Base-by-base conservation (phyloP, 345 rosid genomes). In the Camelina neglecta region DNA sequence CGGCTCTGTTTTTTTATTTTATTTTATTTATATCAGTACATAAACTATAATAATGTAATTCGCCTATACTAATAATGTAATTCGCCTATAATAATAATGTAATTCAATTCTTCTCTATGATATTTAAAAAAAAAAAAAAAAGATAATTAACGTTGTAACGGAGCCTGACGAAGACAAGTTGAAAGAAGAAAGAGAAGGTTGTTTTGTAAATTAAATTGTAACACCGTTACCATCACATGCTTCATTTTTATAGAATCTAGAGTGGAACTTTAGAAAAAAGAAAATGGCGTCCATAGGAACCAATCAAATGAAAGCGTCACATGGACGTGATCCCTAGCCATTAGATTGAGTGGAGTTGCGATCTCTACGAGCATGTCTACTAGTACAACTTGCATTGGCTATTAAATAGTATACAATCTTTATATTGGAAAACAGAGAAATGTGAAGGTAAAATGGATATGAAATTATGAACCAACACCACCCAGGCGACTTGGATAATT, bases 401-500 rank as follows among this genome's bases (percentile, higher is more conserved):
- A 18, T 49, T 29, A 20, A 18, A 53, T 41, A 29, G 31, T 29
- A 16, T 24, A 41, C 0, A 39, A 11, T 13, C 11, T 16, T 48
- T 29, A 29, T 29, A 8, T 24, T 33, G 42, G 35, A 67, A 29
- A 44, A 13, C 9, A 38, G 7, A 39, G 1, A 67, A 67, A 59
- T 5, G 18, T 50, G 42, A 63, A 54, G 49, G 15, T 36, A 11
- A 18, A 35, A 35, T 29, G 31, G 31, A 29, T 29, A 29, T 54
- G 70, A 54, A 73, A 35, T 35, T 53, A 62, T 11, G 75, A 60
- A 60, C 60, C 76, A 72, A 58, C 75, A 69, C 75, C 59, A 60
- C 60, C 71, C 80, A 69, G 75, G 51, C 71, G 60, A 76, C 66
- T 70, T 76, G 75, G 80, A 49, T 16, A 44, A 55, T 76, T 62